Base-by-base conservation (phyloP, 331 rosid species). In the Spiraea crenata region DNA sequence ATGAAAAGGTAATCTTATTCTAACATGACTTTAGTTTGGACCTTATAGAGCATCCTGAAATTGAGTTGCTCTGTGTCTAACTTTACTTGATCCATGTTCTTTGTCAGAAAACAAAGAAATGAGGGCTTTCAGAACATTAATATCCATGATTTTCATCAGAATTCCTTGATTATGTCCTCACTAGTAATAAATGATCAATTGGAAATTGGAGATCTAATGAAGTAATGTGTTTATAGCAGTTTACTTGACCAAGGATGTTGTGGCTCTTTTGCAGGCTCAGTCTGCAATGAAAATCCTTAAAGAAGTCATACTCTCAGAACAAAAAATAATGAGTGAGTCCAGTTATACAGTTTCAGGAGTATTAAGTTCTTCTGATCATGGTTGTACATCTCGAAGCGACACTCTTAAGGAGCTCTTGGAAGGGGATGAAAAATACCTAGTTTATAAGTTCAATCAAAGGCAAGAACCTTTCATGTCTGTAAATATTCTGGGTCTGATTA, bases 401-500 rank as follows among this genome's bases (percentile, higher is more conserved):
- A 83, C 74, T 82, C 95, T 93, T 37, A 80, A 84, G 65, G 82
- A 80, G 70, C 76, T 93, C 50, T 39, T 93, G 80, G 86, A 73
- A 45, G 92, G 74, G 20, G 55, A 75, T 48, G 89, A 60, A 76
- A 72, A 41, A 44, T 85, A 84, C 63, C 61, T 83, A 13, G 72
- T 87, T 12, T 87, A 84, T 72, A 87, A 80, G 77, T 87, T 93
- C 77, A 80, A 84, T 67, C 80, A 81, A 58, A 93, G 97, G 98
- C 86, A 87, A 60, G 76, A 47, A 67, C 42, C 52, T 67, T 20
- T n/a, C 25, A 37, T 65, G 6, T 38, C 64, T 9, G 63, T 40
- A 25, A 59, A 52, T 58, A 54, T 40, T 54, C 7, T 54, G 20
- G 3, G 52, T 56, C 54, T 17, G 48, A 4, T 69, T 34, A 25